A percentile compares a stretch with the other conserved stretches of the same genome.
Conservation (phyloP, 169 alveolate species). For the Theileria parva region DNA sequence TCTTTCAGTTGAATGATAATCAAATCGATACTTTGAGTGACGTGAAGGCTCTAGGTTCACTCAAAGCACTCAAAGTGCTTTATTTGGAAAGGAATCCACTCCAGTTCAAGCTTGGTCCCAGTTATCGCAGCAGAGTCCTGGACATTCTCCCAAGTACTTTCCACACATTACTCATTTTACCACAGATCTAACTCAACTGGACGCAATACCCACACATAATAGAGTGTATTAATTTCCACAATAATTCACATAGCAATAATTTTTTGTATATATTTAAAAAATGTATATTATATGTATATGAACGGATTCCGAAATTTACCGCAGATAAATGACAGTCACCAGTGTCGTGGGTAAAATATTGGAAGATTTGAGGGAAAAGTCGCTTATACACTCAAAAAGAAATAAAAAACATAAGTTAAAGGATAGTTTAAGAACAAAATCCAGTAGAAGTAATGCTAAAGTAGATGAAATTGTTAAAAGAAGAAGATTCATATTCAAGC, state of each 20-base stretch:
- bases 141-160: slow-evolving; percentile 69
- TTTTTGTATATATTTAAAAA: slow-evolving; percentile 4
- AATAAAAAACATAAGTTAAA: not conserved
- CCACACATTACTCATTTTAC: slow-evolving; percentile 9
- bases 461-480: not conserved
- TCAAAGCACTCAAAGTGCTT: slow-evolving; percentile 70
- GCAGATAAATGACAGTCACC: not conserved
- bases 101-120: slow-evolving; percentile 76
- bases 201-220: slow-evolving; percentile 45
- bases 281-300: not conserved
- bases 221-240: slow-evolving; percentile 15
- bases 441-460: slow-evolving; percentile 1
- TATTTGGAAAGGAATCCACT: slow-evolving; percentile 81
- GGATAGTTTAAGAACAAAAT: not conserved
- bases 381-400: slow-evolving; percentile 4
- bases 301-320: not conserved
- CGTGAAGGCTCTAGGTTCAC: slow-evolving; percentile 49
- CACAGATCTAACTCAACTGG: slow-evolving; percentile 51
- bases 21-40: slow-evolving; percentile 62
- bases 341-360: slow-evolving; percentile 21
- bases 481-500: slow-evolving; percentile 15
- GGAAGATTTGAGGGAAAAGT: slow-evolving; percentile 13
- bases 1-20: slow-evolving; percentile 73
- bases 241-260: not conserved
- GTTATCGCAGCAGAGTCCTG: slow-evolving; percentile 73